Evolutionary conservation across 768 basidiomycete species (phyloP), one percentile per base, ranked within the genome.

Genomic region (Sporobolomyces phaffii): DNA sequence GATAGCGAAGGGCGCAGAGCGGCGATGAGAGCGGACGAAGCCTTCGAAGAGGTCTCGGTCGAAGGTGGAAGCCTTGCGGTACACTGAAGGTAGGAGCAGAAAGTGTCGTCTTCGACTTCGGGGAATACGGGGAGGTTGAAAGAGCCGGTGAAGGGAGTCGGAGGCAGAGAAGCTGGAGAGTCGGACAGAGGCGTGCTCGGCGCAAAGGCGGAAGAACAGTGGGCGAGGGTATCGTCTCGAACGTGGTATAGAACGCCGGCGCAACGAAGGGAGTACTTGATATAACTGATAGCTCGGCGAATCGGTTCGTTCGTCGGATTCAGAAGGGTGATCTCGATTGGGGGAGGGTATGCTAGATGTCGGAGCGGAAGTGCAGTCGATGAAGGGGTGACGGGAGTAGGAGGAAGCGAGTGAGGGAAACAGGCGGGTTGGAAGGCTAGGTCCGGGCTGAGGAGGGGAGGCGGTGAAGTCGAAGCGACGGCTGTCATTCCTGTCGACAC

Each of bases 261-360:
- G 34, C 74, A 76, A 3, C 77, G 72, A 4, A 77, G 65, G 2
- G 75, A 73, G 49, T 76, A 77, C 60, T 77, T 77, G 65, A 77
- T 57, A 56, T 73, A 77, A 11, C 73, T 74, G 15, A 76, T 68
- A 34, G 72, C 68, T 40, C 75, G 72, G 17, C 61, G 67, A 26
- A 73, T 52, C 10, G 72, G 63, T 59, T 77, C 73, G 43, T 73
- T 64, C 15, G 65, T 67, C n/a, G 75, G 75, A 49, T 77, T 76
- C 34, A 68, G 66, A 2, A 76, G 63, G 6, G 49, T 34, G 38
- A 76, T 31, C 41, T 76, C 67, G 48, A 65, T 45, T 3, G 68
- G 68, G 1, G 60, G 62, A 1, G 64, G 68, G 45, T 34, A 26
- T 1, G 60, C 29, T 0, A 60, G 41, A 29, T 64, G 54, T 3